These are phyloP conservation scores for Amaranthus hypochondriacus DNA, from an alignment of 148 eudicot genomes.

Conservation along the genomic window DNA sequence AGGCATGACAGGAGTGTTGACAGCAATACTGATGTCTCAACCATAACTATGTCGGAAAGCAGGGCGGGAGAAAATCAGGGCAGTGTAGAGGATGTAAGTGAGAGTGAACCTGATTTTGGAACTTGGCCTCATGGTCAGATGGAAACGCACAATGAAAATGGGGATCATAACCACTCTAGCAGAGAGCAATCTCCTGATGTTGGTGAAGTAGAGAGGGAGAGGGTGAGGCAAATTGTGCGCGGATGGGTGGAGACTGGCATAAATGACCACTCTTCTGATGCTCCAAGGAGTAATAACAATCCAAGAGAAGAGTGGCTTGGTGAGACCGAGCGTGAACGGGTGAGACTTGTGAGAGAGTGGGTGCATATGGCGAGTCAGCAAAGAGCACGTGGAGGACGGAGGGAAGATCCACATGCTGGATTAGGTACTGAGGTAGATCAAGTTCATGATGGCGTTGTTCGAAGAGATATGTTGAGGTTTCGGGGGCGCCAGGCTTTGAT, in stretches of 20 bases:
- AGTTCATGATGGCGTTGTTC: slow-evolving; percentile 41
- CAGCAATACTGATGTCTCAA: slow-evolving; percentile 57
- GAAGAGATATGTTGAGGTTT: slow-evolving; percentile 76
- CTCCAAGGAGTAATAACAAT: slow-evolving; percentile 38
- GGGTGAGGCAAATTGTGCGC: slow-evolving; percentile 90
- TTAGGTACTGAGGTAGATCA: slow-evolving; percentile 35
- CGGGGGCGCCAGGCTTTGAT: slow-evolving; percentile 91
- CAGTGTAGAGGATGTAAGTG: slow-evolving; percentile 62
- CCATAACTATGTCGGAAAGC: slow-evolving; percentile 45
- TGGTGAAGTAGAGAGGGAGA: slow-evolving; percentile 93
- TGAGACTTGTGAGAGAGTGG: slow-evolving; percentile 95
- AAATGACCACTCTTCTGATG: slow-evolving; percentile 58
- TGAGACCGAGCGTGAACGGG: slow-evolving; percentile 96
- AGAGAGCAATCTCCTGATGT: slow-evolving; percentile 94
- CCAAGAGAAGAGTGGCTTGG: slow-evolving; percentile 94
- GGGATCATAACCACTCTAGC: slow-evolving; percentile 49
- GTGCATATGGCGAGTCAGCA: slow-evolving; percentile 94
- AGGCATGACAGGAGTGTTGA: slow-evolving; percentile 63
- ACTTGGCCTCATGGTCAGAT: slow-evolving; percentile 64
- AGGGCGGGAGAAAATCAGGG: slow-evolving; percentile 51
- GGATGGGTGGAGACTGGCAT: slow-evolving; percentile 91
- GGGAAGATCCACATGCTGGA: slow-evolving; percentile 52
- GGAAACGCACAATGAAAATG: slow-evolving; percentile 38
- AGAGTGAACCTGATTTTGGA: slow-evolving; percentile 64
- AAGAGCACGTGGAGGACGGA: slow-evolving; percentile 53